Evolutionary conservation across 805 yeast species (phyloP), one percentile per base, ranked within the genome.

Genomic region (Wickerhamiella siamensis): DNA sequence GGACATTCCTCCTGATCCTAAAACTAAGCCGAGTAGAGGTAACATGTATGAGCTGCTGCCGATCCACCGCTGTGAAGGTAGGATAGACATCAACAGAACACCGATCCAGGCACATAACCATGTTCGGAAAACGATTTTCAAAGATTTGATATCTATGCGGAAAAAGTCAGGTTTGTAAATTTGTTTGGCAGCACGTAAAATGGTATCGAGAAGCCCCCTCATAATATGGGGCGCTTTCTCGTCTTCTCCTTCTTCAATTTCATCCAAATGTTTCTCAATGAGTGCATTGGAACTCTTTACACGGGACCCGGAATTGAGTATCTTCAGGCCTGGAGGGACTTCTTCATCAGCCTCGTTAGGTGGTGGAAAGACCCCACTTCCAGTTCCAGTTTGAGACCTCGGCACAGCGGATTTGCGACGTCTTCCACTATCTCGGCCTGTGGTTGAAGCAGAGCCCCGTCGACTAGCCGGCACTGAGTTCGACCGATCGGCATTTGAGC

Each of bases 1-100:
- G 2, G 57, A 46, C 15, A 42, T 31, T 3, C 54, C 57, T 2
- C 61, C 61, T 1, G 54, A 38, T 0, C 47, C 46, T 17, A 48
- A 46, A 18, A 55, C 42, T 17, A 45, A 31, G 2, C 45, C 34
- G 5, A 40, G 36, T 31, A 57, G 45, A 12, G 45, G 33, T 20
- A 50, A 5, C 20, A 53, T 34, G 33, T 40, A 57, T 8, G 54
- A 36, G 1, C 54, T 48, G 5, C 32, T 21, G 2, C 57, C 59
- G 4, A 52, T 37, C 47, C 48, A 56, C 4, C 27, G n/a, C 5
- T 32, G 3, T 15, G 39, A 12, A 8, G 49, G 41, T 5, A 26
- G 16, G 21, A 50, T 42, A 3, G 43, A 22, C 21, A 43, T 36
- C 20, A 55, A 19, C 6, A 55, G 8, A 15, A 45, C 17, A 1